These are phyloP conservation scores for Eucommia ulmoides DNA, from an alignment of 257 asterid species.

Conservation along the genomic window DNA sequence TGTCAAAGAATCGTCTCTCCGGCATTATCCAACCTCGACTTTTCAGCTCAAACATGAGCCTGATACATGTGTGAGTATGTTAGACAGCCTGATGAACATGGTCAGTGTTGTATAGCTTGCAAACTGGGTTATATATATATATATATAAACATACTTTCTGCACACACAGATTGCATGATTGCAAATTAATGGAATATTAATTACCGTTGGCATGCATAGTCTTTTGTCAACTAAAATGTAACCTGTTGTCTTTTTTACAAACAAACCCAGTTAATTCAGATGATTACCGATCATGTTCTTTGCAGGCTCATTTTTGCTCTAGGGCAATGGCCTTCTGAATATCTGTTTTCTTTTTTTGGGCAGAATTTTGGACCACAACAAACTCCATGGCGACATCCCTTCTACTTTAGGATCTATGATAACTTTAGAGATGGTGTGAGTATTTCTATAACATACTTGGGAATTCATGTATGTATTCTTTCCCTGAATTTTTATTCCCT, in stretches of 20 bases:
- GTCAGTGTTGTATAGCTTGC: too few relatives aligned
- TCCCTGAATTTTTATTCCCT: slow-evolving; percentile 11
- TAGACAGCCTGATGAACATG: too few relatives aligned
- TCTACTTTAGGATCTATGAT: slow-evolving; percentile 39
- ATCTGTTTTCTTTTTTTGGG: too few relatives aligned
- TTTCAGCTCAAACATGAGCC: slow-evolving; percentile 51
- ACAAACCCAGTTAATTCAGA: too few relatives aligned
- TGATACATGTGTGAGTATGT: slow-evolving; percentile 63
- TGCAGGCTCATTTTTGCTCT: too few relatives aligned
- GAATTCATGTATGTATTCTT: slow-evolving; percentile 62
- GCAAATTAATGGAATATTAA: too few relatives aligned
- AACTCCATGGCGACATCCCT: slow-evolving; percentile 52
- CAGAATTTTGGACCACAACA: slow-evolving; percentile 75
- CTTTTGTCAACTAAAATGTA: too few relatives aligned
- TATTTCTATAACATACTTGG: slow-evolving; percentile 32
- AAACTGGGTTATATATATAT: neutral
- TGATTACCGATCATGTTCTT: too few relatives aligned
- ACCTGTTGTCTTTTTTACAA: too few relatives aligned
- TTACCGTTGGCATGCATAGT: too few relatives aligned
- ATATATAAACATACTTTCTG: neutral
- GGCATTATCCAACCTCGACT: slow-evolving; percentile 48
- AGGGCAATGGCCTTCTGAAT: too few relatives aligned
- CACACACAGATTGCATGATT: neutral
- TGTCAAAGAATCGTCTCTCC: slow-evolving; percentile 57
- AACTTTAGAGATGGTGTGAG: slow-evolving; percentile 71